phyloP scores from a whole-genome alignment of 2,329 filamentous ascomycete species.

The Fusarium decemcellulare region DNA sequence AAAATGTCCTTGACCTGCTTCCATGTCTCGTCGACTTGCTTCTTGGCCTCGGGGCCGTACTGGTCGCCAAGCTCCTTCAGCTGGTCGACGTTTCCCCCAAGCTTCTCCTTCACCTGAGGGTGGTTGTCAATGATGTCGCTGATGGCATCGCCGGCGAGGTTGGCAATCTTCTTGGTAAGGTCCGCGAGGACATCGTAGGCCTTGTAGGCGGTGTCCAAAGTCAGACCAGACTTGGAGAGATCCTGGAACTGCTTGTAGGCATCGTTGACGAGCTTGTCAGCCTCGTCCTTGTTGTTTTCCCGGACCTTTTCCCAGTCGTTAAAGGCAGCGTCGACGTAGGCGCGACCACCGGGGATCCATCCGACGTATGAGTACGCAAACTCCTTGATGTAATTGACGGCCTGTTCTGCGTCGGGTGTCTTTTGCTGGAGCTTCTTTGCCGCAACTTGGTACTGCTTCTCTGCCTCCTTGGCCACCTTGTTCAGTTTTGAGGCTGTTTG shows the following conservation, averaged over 20 bases:
- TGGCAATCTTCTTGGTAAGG: conserved; percentile 70
- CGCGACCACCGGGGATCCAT: conserved; percentile 79
- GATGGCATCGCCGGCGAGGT: conserved; percentile 73
- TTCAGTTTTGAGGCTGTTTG: conserved; percentile 58
- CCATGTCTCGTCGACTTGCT: conserved; percentile 82
- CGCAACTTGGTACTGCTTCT: conserved; percentile 72
- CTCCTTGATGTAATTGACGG: conserved; percentile 74
- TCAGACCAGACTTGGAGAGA: conserved; percentile 71
- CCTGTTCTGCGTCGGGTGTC: conserved; percentile 77
- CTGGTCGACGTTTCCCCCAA: conserved; percentile 77
- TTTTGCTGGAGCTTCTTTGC: conserved; percentile 72
- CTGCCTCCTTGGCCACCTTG: conserved; percentile 66
- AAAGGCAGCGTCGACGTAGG: conserved; percentile 79
- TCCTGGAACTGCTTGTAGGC: conserved; percentile 78
- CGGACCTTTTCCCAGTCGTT: conserved; percentile 78
- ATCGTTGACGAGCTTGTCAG: conserved; percentile 76
- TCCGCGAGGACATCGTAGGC: conserved; percentile 75
- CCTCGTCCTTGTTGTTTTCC: conserved; percentile 77
- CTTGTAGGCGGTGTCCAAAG: conserved; percentile 72
- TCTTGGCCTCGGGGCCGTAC: conserved; percentile 83
- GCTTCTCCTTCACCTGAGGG: conserved; percentile 79
- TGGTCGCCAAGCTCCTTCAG: conserved; percentile 78
- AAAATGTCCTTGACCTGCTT: conserved; percentile 75
- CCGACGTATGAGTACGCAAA: conserved; percentile 78
- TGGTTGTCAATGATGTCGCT: conserved; percentile 80